A percentile compares a stretch with the other conserved stretches of the same genome.
Evolutionary conservation across 2,329 filamentous ascomycete species (phyloP).

Genomic region (Trichophyton equinum): DNA sequence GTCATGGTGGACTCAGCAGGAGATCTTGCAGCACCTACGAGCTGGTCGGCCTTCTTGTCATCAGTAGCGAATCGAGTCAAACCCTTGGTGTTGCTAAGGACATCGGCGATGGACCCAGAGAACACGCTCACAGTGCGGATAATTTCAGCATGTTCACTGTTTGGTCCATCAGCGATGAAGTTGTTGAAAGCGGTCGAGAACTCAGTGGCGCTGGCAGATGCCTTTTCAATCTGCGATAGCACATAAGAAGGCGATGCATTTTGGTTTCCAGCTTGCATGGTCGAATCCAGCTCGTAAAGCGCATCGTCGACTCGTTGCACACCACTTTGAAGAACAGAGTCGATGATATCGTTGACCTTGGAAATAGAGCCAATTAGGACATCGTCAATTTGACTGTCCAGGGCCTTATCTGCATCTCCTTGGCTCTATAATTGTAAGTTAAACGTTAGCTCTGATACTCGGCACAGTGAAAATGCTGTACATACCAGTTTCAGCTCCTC

Average conservation of each 20-base stretch:
- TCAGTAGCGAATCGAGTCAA: conserved; percentile 84
- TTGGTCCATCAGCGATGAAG: conserved; percentile 92
- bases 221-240: conserved; percentile 93
- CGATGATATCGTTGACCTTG: conserved; percentile 95
- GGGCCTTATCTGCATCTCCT: conserved; percentile 61
- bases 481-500: conserved; percentile 62
- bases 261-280: conserved; percentile 97
- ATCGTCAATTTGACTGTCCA: conserved; percentile 84
- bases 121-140: conserved; percentile 89
- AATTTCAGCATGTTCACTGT: conserved; percentile 75
- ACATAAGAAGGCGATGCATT: conserved; percentile 92
- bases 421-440: conserved; percentile 41
- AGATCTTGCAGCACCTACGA: conserved; percentile 69
- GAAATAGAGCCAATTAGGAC: conserved; percentile 73
- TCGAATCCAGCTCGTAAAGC: conserved; percentile 90
- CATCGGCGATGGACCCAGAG: conserved; percentile 79
- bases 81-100: conserved; percentile 93
- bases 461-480: neutral
- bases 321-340: conserved; percentile 86
- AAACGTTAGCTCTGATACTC: neutral
- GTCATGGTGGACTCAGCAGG: conserved; percentile 78
- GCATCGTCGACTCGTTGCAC: conserved; percentile 92
- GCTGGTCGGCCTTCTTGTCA: conserved; percentile 81
- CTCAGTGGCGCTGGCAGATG: conserved; percentile 84
- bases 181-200: conserved; percentile 98